phyloP scores from a whole-genome alignment of 1,284 basidiomycete species.

The Puccinia coronata region DNA sequence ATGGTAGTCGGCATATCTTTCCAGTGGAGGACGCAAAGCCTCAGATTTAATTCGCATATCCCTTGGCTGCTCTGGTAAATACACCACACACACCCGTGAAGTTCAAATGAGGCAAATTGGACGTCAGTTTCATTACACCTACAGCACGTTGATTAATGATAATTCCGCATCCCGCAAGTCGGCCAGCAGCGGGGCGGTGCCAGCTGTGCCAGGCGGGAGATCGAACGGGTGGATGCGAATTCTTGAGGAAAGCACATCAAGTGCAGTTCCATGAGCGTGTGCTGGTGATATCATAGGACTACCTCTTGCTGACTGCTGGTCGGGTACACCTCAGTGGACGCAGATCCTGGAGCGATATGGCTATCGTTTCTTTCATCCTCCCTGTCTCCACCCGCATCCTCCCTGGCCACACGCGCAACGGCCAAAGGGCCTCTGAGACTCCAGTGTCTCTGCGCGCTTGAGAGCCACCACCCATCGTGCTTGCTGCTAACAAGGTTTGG shows the following conservation, averaged over 20 bases:
- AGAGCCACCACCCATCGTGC: not conserved
- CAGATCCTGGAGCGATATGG: conserved; percentile 16
- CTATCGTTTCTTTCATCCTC: conserved; percentile 22
- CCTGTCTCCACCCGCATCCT: conserved; percentile 1
- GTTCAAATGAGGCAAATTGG: not conserved
- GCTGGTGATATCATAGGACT: too few relatives aligned
- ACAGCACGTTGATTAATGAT: not conserved
- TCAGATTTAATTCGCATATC: too few relatives aligned
- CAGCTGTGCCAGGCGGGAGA: conserved; percentile 12
- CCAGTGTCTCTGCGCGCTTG: not conserved
- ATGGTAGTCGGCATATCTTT: too few relatives aligned
- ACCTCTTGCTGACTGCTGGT: too few relatives aligned
- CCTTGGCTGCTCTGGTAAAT: not conserved
- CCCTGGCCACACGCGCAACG: not conserved
- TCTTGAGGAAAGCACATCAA: not conserved
- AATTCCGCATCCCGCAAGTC: not conserved
- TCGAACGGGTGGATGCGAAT: conserved; percentile 5
- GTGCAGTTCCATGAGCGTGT: conserved; percentile 7
- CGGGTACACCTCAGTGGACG: too few relatives aligned
- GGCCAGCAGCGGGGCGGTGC: not conserved
- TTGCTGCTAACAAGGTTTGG: not conserved
- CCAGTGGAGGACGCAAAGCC: too few relatives aligned
- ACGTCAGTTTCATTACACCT: not conserved
- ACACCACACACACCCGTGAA: not conserved
- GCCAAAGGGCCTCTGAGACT: not conserved